Base-by-base conservation (phyloP, 331 rosid genomes). In the Erythrophleum ivorense region DNA sequence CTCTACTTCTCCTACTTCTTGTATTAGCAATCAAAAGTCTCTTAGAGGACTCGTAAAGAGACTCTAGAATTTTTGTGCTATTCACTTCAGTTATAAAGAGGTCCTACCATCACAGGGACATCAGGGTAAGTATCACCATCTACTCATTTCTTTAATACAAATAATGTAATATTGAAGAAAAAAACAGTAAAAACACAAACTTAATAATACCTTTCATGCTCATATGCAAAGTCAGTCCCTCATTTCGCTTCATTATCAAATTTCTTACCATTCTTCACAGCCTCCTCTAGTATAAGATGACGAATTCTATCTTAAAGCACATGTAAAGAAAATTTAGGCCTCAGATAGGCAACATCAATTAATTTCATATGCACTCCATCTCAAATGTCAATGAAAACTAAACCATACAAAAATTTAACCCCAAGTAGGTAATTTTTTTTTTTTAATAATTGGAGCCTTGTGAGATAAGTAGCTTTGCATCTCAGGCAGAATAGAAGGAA, bases 191-290 rank as follows among this genome's bases (percentile, higher is more conserved):
- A 49, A 11, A 19, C 13, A 59, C 24, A 60, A 50, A 55, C 18
- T 19, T 3, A 52, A 45, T 78, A 86, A 18, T 74, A 95, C 98
- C 97, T 93, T 88, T 95, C 97, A 78, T 95, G 97, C 85, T 95
- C 94, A 31, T 97, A 95, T 57, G 98, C 95, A 52, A 95, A 88
- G 79, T 95, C 98, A 58, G 89, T 91, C 14, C 98, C 98, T 97
- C 98, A 95, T 83, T 93, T 92, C 48, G 93, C 97, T 81, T 87
- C 93, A 81, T 95, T 95, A 79, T 95, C 98, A 88, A 95, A 95
- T 81, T 82, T 83, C 84, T 91, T 91, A 48, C 95, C 97, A 43
- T 84, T 87, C 87, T 90, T 88, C 65, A 88, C 91, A 78, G 97
- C 90, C 71, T 91, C 93, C 66, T 77, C 92, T 10, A 92, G 88